Base-by-base conservation (phyloP, 202 grass and related monocot species). In the Setaria viridis region DNA sequence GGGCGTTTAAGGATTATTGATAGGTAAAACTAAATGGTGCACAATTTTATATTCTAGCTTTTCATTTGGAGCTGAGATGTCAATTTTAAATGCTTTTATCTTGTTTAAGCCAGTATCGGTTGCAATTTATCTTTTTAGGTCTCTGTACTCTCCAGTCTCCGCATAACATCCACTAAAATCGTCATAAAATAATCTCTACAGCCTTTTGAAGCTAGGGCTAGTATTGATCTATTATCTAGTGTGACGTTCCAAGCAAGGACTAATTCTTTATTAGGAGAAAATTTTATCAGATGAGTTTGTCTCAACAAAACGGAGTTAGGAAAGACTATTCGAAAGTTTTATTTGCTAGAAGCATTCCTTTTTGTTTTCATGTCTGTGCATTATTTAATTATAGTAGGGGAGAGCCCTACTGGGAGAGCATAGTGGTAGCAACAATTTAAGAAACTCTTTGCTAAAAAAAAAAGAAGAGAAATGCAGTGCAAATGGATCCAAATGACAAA, bases 1-100 rank as follows among this genome's bases (percentile, higher is more conserved):
- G 96, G 96, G 9, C 90, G 96, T 79, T 66, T 95, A 76, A 99
- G 92, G 76, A 99, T 99, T 84, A 96, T 99, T 72, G 93, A 96
- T 72, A 94, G 97, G 97, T 99, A 94, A 78, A 62, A 16, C 45
- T 80, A 54, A 59, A 62, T 84, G 6, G 15, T 57, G 49, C 15
- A 32, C 34, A 54, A 35, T 49, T 50, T 49, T 4, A 7, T 82
- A 67, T 71, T 70, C 67, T 67, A 76, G 5, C 67, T 84, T 83
- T 33, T 63, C 29, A 14, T 63, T 21, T 12, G 21, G 58, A 10
- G 21, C 25, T 62, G 25, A 29, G 25, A 32, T 32, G 25, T 30
- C 21, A 16, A 56, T 17, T 41, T 41, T 56, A 56, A 56, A 20
- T 56, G 5, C 0, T 7, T 20, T 55, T 55, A 17, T 56, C 54